Evolutionary conservation across 805 yeast genomes (phyloP).

Genomic region (Candida saitoana): DNA sequence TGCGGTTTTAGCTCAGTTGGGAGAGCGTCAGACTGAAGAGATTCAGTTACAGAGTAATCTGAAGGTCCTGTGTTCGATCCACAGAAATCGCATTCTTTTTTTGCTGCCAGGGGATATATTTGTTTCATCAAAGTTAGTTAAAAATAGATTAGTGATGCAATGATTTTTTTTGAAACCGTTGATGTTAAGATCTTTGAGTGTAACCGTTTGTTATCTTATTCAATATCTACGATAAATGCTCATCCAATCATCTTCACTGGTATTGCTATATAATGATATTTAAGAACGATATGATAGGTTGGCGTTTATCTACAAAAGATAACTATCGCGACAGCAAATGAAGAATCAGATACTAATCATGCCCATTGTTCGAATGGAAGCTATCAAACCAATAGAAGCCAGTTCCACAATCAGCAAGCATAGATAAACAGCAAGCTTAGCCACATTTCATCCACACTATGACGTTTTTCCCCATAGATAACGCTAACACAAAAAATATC

Average conservation of each 20-base stretch:
- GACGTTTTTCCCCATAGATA: background rate
- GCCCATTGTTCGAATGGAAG: background rate
- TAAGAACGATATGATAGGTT: background rate
- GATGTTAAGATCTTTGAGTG: too few relatives aligned
- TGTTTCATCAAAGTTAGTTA: too few relatives aligned
- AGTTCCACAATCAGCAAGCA: background rate
- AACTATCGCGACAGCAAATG: background rate
- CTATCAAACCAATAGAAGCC: background rate
- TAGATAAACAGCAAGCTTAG: background rate
- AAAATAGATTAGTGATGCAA: too few relatives aligned
- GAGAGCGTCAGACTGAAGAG: constrained; percentile 36
- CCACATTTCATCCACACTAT: background rate
- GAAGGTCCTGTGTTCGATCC: constrained; percentile 91
- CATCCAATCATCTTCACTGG: too few relatives aligned
- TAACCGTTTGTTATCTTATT: too few relatives aligned
- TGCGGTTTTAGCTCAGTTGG: constrained; percentile 32
- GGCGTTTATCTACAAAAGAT: background rate
- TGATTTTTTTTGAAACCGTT: background rate
- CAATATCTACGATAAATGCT: too few relatives aligned
- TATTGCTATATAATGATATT: background rate
- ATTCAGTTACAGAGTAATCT: constrained; percentile 39
- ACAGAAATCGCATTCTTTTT: constrained; percentile 56
- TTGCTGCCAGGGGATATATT: background rate
- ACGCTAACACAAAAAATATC: background rate
- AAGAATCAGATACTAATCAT: background rate